phyloP scores from a whole-genome alignment of 441 rosid species.

The Aleurites moluccanus region DNA sequence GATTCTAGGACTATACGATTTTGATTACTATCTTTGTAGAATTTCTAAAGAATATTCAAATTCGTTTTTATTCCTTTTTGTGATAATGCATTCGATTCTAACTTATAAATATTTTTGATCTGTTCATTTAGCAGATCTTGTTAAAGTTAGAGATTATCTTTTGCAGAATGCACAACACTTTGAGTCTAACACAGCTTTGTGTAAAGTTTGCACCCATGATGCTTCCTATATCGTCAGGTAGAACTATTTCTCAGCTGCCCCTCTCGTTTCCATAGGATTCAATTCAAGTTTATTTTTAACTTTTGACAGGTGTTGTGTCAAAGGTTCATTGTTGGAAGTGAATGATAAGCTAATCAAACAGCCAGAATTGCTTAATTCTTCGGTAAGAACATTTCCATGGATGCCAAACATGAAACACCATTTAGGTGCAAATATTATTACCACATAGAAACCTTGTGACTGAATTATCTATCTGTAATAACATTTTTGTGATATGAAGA shows the following conservation, averaged over 20 bases:
- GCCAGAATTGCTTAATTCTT: constrained; percentile 67
- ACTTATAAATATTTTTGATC: neutral
- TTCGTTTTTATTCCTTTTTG: neutral
- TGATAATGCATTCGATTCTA: neutral
- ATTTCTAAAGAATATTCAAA: too few relatives aligned
- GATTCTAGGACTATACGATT: too few relatives aligned
- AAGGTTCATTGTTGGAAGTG: constrained; percentile 85
- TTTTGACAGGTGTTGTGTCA: constrained; percentile 72
- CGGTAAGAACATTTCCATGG: constrained; percentile 41
- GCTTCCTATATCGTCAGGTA: constrained; percentile 75
- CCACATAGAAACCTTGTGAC: neutral
- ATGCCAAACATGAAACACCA: neutral
- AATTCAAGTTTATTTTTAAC: constrained; percentile 14
- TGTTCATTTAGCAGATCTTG: too few relatives aligned
- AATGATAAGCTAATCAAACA: constrained; percentile 69
- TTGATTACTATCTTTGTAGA: too few relatives aligned
- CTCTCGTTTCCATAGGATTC: neutral
- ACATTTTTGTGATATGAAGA: neutral
- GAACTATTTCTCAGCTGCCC: constrained; percentile 3
- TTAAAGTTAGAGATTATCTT: neutral
- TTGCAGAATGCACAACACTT: constrained; percentile 8
- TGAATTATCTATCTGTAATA: neutral
- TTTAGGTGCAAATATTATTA: neutral
- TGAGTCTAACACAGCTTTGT: constrained; percentile 48
- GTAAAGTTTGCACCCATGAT: constrained; percentile 69